Evolutionary conservation across 2,329 filamentous ascomycete species (phyloP), one percentile per base, ranked within the genome.

Genomic region (Trichoderma harzianum): DNA sequence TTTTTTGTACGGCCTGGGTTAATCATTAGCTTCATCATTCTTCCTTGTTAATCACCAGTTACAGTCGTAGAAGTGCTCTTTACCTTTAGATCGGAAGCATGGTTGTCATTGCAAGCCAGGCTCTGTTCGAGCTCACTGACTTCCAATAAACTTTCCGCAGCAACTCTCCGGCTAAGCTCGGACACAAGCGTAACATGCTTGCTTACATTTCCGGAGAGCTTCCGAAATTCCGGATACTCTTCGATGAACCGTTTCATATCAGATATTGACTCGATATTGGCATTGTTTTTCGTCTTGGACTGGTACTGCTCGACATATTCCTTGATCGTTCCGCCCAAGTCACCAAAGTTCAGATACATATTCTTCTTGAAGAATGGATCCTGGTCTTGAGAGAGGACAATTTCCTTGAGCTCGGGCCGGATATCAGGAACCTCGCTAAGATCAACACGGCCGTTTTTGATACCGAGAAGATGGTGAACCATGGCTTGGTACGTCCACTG

Each of bases 401-500:
- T 96, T 82, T 99, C 96, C 78, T 92, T 95, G 69, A 98, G 86
- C 80, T 98, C 95, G 1, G 93, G 92, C 18, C 93, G 87, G 70
- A 97, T 89, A 69, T 97, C 94, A 14, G 93, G 93, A 0, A 97
- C 91, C 70, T 93, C 89, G 74, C 91, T 92, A 39, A 99, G 85
- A 78, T 97, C 92, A 0, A 99, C 96, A 65, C 95, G 89, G n/a
- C 96, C 96, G 79, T 98, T 98, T 72, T 93, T 89, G 75, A 99
- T 97, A 6, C 96, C 96, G 14, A 99, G 86, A 2, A 98, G 84
- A 78, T 99, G 96, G 79, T 99, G 96, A 0, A 99, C 96, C 95
- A 99, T 99, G n/a, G 96, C 96, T 82, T 99, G 96, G 78, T 99
- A 99, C 30, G 96, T 99, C 96, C 96, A 99, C 80, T 99, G 96